phyloP scores from a whole-genome alignment of 75 land plant species.

The Pinus albicaulis region DNA sequence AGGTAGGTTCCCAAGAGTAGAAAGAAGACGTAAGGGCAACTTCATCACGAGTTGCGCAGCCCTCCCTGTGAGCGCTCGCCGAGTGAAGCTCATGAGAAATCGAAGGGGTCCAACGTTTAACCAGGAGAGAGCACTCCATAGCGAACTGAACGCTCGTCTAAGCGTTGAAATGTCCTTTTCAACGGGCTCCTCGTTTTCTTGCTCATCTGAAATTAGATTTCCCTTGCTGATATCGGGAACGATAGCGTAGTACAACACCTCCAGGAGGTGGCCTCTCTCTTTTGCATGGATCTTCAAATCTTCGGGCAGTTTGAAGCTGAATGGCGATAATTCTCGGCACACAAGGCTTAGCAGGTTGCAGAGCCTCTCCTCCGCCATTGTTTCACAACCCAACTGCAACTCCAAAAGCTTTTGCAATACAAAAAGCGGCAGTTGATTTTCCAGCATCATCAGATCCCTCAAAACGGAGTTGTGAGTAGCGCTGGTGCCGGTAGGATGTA shows the following conservation, averaged over 20 bases:
- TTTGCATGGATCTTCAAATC: neutral
- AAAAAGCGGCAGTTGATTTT: too few relatives aligned
- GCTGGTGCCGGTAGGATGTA: neutral
- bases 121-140: neutral
- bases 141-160: neutral
- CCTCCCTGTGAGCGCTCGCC: neutral
- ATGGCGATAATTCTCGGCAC: neutral
- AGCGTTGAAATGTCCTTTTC: neutral
- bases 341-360: neutral
- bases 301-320: neutral
- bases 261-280: neutral
- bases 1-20: neutral
- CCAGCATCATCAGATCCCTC: too few relatives aligned
- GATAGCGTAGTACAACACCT: neutral
- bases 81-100: neutral
- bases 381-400: too few relatives aligned
- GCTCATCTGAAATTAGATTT: neutral
- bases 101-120: neutral
- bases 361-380: too few relatives aligned
- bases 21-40: neutral
- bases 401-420: too few relatives aligned
- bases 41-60: neutral
- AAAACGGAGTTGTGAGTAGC: slow-evolving; percentile 5
- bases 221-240: neutral
- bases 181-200: neutral